Percentiles rank a stretch among this genome's conserved stretches.
Conservation (phyloP, 2,329 filamentous ascomycete genomes). For the Penicillium hesseltinei region DNA sequence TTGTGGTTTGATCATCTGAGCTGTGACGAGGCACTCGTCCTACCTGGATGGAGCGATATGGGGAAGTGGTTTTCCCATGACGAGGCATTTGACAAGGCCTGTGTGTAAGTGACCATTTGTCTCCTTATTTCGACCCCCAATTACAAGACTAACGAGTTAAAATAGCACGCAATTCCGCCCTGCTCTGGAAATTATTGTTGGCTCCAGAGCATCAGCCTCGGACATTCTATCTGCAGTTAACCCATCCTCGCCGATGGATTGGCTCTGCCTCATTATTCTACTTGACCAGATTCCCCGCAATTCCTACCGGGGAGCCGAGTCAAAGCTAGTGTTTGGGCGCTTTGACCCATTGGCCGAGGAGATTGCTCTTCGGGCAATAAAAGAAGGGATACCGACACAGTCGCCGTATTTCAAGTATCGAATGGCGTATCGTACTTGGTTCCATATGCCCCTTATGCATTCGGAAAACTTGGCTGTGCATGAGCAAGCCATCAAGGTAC, state of each 20-base stretch:
- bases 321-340: conserved; percentile 50
- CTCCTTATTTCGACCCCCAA: background rate
- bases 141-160: background rate
- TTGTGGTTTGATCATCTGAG: conserved; percentile 27
- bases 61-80: conserved; percentile 22
- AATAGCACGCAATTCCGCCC: conserved; percentile 19
- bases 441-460: conserved; percentile 61
- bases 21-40: conserved; percentile 15
- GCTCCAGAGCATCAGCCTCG: conserved; percentile 12
- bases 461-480: conserved; percentile 34
- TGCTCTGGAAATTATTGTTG: conserved; percentile 18
- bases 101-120: conserved; percentile 15
- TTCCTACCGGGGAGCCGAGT: conserved; percentile 54
- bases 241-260: conserved; percentile 14
- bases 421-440: conserved; percentile 52
- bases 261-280: conserved; percentile 55
- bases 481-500: conserved; percentile 15
- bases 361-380: conserved; percentile 42
- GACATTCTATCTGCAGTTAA: conserved; percentile 19
- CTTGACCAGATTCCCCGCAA: conserved; percentile 65
- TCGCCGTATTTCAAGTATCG: conserved; percentile 34
- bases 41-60: conserved; percentile 20
- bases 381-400: conserved; percentile 28
- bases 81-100: conserved; percentile 18
- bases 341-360: conserved; percentile 57